A percentile compares a stretch with the other conserved stretches of the same genome.
These are phyloP conservation scores for Trifolium repens DNA, from an alignment of 306 rosid genomes.

Conservation along the genomic window DNA sequence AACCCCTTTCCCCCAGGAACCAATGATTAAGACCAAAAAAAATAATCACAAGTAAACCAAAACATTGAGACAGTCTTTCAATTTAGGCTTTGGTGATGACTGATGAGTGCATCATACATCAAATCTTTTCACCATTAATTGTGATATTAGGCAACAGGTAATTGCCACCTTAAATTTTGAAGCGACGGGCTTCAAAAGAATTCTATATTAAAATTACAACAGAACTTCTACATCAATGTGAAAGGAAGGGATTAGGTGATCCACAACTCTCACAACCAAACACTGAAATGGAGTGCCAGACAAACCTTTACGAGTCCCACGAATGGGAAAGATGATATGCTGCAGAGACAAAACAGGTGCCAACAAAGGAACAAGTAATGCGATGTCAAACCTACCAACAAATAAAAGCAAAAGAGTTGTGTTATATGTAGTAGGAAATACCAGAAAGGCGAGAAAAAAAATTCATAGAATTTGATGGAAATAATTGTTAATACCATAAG, in stretches of 20 bases:
- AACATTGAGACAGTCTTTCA: constrained; percentile 34
- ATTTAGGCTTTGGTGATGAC: constrained; percentile 15
- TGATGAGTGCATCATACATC: constrained; percentile 30
- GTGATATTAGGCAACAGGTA: constrained; percentile 26
- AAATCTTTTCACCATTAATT: constrained; percentile 3
- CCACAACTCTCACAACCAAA: constrained; percentile 10
- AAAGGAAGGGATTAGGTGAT: constrained; percentile 34
- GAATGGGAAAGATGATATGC: constrained; percentile 66
- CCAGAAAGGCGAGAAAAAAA: background rate
- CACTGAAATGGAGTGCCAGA: constrained; percentile 29
- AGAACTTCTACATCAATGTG: constrained; percentile 26
- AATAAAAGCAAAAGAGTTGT: constrained; percentile 22
- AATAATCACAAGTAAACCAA: constrained; percentile 20
- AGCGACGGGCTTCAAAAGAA: constrained; percentile 14
- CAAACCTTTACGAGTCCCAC: constrained; percentile 63
- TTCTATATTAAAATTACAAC: constrained; percentile 8
- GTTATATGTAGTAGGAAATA: constrained; percentile 20
- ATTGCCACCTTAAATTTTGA: constrained; percentile 25
- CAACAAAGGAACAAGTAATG: constrained; percentile 67
- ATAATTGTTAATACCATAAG: constrained; percentile 65
- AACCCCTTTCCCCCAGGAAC: too few species aligned
- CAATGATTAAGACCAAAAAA: too few species aligned
- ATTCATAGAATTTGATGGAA: constrained; percentile 23
- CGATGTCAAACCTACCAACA: constrained; percentile 81
- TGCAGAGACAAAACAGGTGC: constrained; percentile 91